Evolutionary conservation across 2,329 filamentous ascomycete genomes (phyloP), one percentile per base, ranked within the genome.

Genomic region (Penicillium sp.): DNA sequence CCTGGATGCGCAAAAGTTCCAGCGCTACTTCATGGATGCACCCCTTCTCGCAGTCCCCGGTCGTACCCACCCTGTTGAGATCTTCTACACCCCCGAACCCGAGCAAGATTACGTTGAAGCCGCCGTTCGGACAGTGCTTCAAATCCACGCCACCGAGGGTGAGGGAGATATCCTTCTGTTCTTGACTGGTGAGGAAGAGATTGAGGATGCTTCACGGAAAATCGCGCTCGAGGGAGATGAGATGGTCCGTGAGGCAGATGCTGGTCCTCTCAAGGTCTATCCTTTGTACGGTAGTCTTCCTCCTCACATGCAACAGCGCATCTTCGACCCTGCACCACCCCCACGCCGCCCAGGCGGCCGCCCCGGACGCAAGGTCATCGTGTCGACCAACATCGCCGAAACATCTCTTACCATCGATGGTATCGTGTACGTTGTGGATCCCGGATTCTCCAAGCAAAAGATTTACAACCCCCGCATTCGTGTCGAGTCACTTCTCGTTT

Each of bases 341-440:
- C 82, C 93, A 36, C 78, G 86, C 60, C 87, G 82, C 65, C 84
- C 86, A 52, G 91, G 90, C 54, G 93, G 93, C 38, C 84, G 87
- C 23, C 90, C 94, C 0, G 94, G 94, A n/a, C 85, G 94, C 60
- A 99, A 99, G 76, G 88, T 87, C 71, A 95, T 99, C 66, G 84
- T 99, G 31, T 91, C 92, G 10, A 99, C 94, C 64, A 99, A 99
- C 76, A 99, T 99, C 75, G 94, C 94, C 44, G 94, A 99, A 79
- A 99, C 94, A 0, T 93, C 89, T 69, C 85, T 99, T 76, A 99
- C 94, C 46, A 99, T 99, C 60, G 94, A 99, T 71, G 94, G 94
- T 72, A 99, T 99, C 62, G 94, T 99, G 36, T 99, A 97, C 70
- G 94, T 99, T 34, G 93, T 99, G n/a, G 94, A 99, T 70, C 93